A percentile compares a stretch with the other conserved stretches of the same genome.
Evolutionary conservation across 768 basidiomycete genomes (phyloP).

Genomic region (Dioszegia aurantiaca): DNA sequence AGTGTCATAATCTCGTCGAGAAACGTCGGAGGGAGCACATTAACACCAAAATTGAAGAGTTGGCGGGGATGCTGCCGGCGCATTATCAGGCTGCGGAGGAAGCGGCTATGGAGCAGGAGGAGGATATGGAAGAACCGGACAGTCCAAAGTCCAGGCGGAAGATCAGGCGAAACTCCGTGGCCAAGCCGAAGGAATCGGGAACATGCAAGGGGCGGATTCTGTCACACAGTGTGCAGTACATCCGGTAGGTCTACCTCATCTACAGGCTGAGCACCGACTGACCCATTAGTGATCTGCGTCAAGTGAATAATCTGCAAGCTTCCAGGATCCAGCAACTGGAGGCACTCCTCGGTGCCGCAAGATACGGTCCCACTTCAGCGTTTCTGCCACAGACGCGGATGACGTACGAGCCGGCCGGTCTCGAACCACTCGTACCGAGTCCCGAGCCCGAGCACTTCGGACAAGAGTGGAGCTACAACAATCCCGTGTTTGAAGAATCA

Average conservation of each 20-base stretch:
- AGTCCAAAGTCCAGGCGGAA: constrained; percentile 27
- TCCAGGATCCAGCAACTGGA: constrained; percentile 39
- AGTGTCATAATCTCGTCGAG: constrained; percentile 46
- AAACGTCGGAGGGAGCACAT: constrained; percentile 44
- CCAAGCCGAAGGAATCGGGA: constrained; percentile 34
- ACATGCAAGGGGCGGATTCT: constrained; percentile 42
- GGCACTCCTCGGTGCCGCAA: constrained; percentile 13
- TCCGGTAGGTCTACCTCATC: constrained; percentile 26
- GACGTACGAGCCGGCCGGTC: constrained; percentile 10
- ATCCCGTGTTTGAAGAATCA: constrained; percentile 26
- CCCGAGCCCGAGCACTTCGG: constrained; percentile 30
- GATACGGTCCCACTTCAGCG: background rate
- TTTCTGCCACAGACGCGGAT: constrained; percentile 8
- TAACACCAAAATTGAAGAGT: constrained; percentile 44
- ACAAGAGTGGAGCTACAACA: background rate
- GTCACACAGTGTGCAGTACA: constrained; percentile 39
- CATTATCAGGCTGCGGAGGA: constrained; percentile 24
- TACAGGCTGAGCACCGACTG: background rate
- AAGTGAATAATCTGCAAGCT: constrained; percentile 27
- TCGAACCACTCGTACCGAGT: constrained; percentile 34
- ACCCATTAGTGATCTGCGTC: constrained; percentile 30
- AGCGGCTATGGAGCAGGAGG: constrained; percentile 22
- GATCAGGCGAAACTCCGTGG: constrained; percentile 23
- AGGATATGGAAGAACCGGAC: constrained; percentile 27
- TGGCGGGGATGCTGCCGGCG: constrained; percentile 29